Percentiles rank a stretch among this genome's conserved stretches.
Evolutionary conservation across 1,284 basidiomycete genomes (phyloP).

Genomic region (Hortiboletus rubellus): DNA sequence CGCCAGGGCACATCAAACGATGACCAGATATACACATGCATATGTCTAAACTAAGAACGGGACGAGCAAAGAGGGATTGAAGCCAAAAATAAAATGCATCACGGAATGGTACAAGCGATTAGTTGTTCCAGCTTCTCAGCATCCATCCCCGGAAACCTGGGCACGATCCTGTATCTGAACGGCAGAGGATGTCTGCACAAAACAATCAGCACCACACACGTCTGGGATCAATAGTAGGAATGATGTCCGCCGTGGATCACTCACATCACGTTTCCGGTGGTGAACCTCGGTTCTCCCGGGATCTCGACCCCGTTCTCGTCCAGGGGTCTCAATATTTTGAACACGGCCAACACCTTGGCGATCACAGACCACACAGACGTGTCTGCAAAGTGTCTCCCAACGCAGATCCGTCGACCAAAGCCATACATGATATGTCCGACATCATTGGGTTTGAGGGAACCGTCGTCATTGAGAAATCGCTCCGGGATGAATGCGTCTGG

Average conservation of each 20-base stretch:
- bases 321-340: constrained; percentile 10
- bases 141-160: background rate
- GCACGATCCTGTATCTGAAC: background rate
- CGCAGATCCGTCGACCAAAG: constrained; percentile 17
- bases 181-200: background rate
- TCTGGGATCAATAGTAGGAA: background rate
- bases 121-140: background rate
- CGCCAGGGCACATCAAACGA: no score
- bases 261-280: constrained; percentile 9
- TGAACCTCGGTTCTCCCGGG: constrained; percentile 8
- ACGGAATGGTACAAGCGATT: background rate
- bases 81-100: background rate
- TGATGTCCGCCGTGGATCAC: background rate
- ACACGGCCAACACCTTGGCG: constrained; percentile 15
- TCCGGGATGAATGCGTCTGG: constrained; percentile 13
- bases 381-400: constrained; percentile 16
- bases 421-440: constrained; percentile 11
- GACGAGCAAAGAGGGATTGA: no score
- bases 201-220: background rate
- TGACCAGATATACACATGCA: no score
- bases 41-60: no score
- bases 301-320: constrained; percentile 24
- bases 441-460: constrained; percentile 13
- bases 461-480: constrained; percentile 16
- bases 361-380: constrained; percentile 17